These are phyloP conservation scores for Nannochloropsis oceanica DNA, from an alignment of 108 stramenopile species.

Conservation along the genomic window DNA sequence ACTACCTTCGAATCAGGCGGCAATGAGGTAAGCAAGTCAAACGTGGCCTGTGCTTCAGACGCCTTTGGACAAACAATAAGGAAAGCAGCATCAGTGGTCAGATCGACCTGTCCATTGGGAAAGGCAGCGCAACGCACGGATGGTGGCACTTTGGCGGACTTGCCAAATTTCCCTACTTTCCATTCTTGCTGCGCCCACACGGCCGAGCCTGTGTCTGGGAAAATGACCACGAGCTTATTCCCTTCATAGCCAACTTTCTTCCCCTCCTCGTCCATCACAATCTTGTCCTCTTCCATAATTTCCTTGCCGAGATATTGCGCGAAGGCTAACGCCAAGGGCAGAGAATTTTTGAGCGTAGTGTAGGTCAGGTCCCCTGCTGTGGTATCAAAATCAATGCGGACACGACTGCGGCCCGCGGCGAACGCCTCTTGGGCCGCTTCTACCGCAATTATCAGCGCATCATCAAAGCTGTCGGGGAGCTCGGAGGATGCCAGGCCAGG, in stretches of 20 bases:
- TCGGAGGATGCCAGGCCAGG: neutral
- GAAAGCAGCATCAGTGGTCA: constrained; percentile 40
- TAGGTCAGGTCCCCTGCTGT: constrained; percentile 74
- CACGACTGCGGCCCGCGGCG: neutral
- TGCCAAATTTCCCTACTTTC: constrained; percentile 30
- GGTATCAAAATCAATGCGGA: constrained; percentile 69
- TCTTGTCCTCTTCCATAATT: constrained; percentile 25
- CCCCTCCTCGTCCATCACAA: constrained; percentile 18
- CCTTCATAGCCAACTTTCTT: constrained; percentile 16
- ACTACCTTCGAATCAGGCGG: constrained; percentile 28
- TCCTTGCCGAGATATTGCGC: constrained; percentile 46
- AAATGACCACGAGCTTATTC: constrained; percentile 46
- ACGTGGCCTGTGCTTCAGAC: constrained; percentile 50
- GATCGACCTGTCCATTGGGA: constrained; percentile 19
- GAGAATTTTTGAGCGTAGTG: constrained; percentile 59
- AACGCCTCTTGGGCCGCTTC: neutral
- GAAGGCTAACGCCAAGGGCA: constrained; percentile 69
- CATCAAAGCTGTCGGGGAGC: neutral
- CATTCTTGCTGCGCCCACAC: constrained; percentile 72
- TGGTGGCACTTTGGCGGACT: constrained; percentile 42
- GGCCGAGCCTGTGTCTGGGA: constrained; percentile 82
- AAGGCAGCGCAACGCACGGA: constrained; percentile 50
- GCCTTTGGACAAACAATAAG: constrained; percentile 68
- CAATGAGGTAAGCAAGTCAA: neutral
- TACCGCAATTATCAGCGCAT: neutral